Evolutionary conservation across 2,329 filamentous ascomycete species (phyloP).

Genomic region (Cryphonectria nitschkei): DNA sequence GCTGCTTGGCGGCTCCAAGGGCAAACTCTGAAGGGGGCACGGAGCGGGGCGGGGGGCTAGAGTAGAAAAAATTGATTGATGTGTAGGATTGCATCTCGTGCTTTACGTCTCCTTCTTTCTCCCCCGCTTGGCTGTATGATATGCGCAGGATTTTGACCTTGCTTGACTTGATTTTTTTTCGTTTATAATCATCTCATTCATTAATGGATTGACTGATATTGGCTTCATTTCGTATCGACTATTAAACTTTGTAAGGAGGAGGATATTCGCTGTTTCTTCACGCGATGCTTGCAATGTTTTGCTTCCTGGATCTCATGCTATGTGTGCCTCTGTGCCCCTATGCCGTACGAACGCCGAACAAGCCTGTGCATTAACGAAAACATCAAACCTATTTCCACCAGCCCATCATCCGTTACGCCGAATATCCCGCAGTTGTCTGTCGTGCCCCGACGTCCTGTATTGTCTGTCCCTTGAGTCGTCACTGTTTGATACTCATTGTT

Average conservation of each 20-base stretch:
- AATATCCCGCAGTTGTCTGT: background rate
- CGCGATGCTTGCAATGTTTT: background rate
- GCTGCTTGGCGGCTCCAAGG: conserved; percentile 52
- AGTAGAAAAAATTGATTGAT: background rate
- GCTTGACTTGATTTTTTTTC: background rate
- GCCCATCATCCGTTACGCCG: background rate
- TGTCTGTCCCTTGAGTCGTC: background rate
- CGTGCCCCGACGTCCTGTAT: background rate
- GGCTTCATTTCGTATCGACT: background rate
- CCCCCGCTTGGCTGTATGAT: background rate
- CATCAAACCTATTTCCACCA: background rate
- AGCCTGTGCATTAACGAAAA: background rate
- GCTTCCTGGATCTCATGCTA: background rate
- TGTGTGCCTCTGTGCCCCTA: background rate
- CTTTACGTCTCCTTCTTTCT: background rate
- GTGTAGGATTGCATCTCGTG: background rate
- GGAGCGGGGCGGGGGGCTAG: background rate
- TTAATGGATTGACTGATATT: background rate
- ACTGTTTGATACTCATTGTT: background rate
- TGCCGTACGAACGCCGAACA: conserved; percentile 3
- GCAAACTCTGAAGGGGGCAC: conserved; percentile 34
- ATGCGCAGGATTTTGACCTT: background rate
- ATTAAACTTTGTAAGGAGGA: background rate
- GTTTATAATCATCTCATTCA: background rate
- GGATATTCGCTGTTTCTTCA: background rate